A percentile compares a stretch with the other conserved stretches of the same genome.
Conservation (phyloP, 257 asterid genomes). For the Echium plantagineum region DNA sequence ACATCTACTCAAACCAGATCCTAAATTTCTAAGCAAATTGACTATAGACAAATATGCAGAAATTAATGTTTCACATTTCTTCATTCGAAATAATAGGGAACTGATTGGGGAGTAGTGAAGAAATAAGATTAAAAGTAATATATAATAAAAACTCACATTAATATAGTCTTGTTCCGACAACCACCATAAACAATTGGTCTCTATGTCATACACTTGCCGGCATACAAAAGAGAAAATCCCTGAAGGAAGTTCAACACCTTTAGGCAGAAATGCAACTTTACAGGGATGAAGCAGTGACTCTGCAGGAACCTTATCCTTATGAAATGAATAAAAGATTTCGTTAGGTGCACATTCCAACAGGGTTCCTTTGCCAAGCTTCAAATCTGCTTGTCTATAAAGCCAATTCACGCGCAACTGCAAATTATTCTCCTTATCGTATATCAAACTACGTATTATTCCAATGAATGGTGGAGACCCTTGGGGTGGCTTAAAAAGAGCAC, state of each 20-base stretch:
- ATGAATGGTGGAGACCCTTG: conserved; percentile 62
- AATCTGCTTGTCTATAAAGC: conserved; percentile 80
- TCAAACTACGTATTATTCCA: conserved; percentile 56
- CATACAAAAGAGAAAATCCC: conserved; percentile 74
- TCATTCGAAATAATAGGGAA: neutral
- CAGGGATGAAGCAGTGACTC: conserved; percentile 88
- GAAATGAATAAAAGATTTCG: conserved; percentile 83
- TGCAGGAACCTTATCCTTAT: conserved; percentile 66
- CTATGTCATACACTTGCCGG: conserved; percentile 65
- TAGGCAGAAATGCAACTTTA: conserved; percentile 95
- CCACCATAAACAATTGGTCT: conserved; percentile 52
- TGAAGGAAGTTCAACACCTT: conserved; percentile 68
- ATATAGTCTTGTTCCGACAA: conserved; percentile 68
- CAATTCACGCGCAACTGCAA: conserved; percentile 61
- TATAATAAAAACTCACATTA: conserved; percentile 44
- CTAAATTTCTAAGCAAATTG: neutral
- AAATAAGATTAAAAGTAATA: neutral
- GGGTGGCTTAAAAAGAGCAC: conserved; percentile 69
- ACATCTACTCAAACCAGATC: neutral
- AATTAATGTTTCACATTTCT: neutral
- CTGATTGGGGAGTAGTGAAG: neutral
- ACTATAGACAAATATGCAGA: too few relatives aligned
- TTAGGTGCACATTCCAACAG: conserved; percentile 60
- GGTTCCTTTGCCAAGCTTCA: conserved; percentile 44
- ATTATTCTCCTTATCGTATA: conserved; percentile 28